Conservation (phyloP, 495 filamentous ascomycete species). For the Neurospora africana region DNA sequence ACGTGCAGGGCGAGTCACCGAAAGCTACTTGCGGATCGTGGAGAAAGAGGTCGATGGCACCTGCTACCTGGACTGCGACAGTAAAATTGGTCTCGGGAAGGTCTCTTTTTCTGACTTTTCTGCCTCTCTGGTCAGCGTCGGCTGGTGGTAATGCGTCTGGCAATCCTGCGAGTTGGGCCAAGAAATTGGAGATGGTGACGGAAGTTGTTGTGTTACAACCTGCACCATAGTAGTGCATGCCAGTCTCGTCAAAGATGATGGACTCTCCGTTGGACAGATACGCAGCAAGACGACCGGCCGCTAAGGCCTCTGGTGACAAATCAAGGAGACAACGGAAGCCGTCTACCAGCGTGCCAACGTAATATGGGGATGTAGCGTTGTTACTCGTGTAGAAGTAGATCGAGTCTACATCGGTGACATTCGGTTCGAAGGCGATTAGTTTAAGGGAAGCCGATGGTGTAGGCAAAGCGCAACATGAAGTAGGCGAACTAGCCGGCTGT, state of each 20-base stretch:
- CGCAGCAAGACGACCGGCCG: conserved; percentile 6
- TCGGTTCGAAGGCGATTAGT: conserved; percentile 5
- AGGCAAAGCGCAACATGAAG: conserved; percentile 14
- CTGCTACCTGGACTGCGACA: conserved; percentile 10
- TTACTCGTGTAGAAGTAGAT: conserved; percentile 12
- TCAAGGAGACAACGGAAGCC: conserved; percentile 10
- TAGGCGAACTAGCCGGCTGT: conserved; percentile 12
- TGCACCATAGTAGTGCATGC: conserved; percentile 12
- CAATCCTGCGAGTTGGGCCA: conserved; percentile 8
- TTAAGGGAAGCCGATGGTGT: conserved; percentile 9
- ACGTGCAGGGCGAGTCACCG: conserved; percentile 9
- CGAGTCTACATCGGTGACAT: background rate
- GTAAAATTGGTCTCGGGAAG: conserved; percentile 12
- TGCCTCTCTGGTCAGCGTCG: background rate
- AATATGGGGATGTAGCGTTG: conserved; percentile 11
- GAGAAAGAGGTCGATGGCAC: conserved; percentile 1
- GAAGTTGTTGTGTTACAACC: conserved; percentile 8
- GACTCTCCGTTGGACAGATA: conserved; percentile 4
- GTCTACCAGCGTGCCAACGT: conserved; percentile 9
- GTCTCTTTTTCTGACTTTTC: background rate
- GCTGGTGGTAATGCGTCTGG: background rate
- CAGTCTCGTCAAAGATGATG: conserved; percentile 11
- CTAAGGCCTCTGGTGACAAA: conserved; percentile 8
- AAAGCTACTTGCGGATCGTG: conserved; percentile 7
- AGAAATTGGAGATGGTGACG: conserved; percentile 8